A percentile compares a stretch with the other conserved stretches of the same genome.
These are phyloP conservation scores for Papilionanthe hybrid DNA, from an alignment of 116 monocot genomes.

Conservation along the genomic window DNA sequence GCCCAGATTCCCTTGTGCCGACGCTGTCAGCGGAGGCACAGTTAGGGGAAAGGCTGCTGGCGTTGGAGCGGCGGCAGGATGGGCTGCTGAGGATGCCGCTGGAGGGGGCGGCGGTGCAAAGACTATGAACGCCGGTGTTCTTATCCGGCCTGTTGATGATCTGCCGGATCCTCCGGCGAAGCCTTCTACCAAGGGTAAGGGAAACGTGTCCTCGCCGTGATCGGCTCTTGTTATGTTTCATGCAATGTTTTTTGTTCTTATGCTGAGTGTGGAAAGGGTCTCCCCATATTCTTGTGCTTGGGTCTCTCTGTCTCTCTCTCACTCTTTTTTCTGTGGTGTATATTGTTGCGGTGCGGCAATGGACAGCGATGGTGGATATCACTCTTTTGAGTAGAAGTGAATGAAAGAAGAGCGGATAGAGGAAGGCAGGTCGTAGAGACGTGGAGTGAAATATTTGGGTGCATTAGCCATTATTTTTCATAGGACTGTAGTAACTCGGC, in stretches of 20 bases:
- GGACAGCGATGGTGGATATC: no score
- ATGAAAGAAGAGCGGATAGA: neutral
- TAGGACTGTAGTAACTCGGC: neutral
- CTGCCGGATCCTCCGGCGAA: slow-evolving; percentile 7
- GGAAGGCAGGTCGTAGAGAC: neutral
- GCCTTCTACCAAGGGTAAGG: slow-evolving; percentile 14
- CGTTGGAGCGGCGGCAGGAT: neutral
- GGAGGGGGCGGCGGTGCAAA: neutral
- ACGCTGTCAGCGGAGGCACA: neutral
- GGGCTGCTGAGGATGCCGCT: neutral
- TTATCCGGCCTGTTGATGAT: slow-evolving; percentile 7
- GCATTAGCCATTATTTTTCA: neutral
- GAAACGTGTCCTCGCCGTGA: neutral
- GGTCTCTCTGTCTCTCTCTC: no score
- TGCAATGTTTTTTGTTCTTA: neutral
- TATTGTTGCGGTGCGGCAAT: neutral
- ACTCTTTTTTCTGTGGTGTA: no score
- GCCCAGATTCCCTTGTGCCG: slow-evolving; percentile 37
- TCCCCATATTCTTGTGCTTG: no score
- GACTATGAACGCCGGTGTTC: slow-evolving; percentile 4
- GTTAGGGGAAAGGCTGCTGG: neutral
- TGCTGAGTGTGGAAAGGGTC: no score
- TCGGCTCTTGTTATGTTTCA: neutral
- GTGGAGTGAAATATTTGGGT: neutral
- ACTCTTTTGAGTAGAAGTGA: no score